Evolutionary conservation across 768 basidiomycete species (phyloP).

Genomic region (Kwoniella dejecticola): DNA sequence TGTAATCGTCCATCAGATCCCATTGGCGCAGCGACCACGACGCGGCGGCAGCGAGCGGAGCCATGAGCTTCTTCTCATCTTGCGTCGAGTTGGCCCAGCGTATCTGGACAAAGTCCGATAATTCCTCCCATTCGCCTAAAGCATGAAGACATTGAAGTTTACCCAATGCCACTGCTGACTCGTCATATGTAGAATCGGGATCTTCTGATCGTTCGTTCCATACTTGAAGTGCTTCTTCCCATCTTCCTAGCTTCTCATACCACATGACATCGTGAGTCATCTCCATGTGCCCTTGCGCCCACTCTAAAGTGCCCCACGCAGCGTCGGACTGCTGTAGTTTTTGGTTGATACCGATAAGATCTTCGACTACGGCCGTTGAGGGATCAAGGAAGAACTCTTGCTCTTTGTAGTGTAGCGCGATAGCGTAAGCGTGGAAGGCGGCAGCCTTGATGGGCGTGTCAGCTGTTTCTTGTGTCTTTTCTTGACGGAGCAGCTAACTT

Average conservation of each 20-base stretch:
- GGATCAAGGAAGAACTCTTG: conserved; percentile 93
- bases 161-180: conserved; percentile 72
- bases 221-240: conserved; percentile 80
- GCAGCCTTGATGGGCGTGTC: conserved; percentile 61
- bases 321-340: conserved; percentile 96
- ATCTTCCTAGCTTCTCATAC: conserved; percentile 94
- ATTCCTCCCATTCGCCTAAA: conserved; percentile 93
- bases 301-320: conserved; percentile 91
- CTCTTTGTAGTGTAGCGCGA: conserved; percentile 98
- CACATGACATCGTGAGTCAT: conserved; percentile 89
- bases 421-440: conserved; percentile 91
- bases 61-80: conserved; percentile 85
- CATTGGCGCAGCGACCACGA: conserved; percentile 96
- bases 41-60: conserved; percentile 94
- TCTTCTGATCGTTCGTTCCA: conserved; percentile 60
- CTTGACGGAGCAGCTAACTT: conserved; percentile 14
- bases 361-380: conserved; percentile 82
- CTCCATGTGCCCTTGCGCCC: conserved; percentile 79
- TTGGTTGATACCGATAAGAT: conserved; percentile 93
- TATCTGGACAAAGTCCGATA: conserved; percentile 81
- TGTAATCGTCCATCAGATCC: conserved; percentile 98
- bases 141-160: conserved; percentile 96
- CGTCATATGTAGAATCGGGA: conserved; percentile 63
- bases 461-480: background rate
- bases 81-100: conserved; percentile 80